A percentile compares a stretch with the other conserved stretches of the same genome.
Conservation (phyloP, 441 rosid genomes). For the Erodium texanum region DNA sequence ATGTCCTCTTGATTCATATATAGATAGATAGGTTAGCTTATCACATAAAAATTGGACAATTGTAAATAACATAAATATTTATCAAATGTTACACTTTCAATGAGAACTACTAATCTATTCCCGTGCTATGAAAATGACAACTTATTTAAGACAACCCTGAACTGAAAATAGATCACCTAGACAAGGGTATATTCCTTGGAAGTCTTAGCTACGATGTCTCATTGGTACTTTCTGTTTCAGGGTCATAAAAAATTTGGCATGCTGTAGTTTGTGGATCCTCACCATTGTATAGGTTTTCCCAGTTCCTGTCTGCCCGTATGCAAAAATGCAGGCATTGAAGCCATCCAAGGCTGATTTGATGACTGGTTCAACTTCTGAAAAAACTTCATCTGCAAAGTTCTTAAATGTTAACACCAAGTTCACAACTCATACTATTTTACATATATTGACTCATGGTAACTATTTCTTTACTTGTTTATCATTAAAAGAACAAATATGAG, state of each 20-base stretch:
- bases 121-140: too few relatives aligned
- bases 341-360: slow-evolving; percentile 73
- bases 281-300: slow-evolving; percentile 86
- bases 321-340: slow-evolving; percentile 77
- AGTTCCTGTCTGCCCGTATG: slow-evolving; percentile 80
- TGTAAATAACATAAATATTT: neutral
- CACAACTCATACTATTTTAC: neutral
- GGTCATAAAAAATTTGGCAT: neutral
- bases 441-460: neutral
- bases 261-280: slow-evolving; percentile 12
- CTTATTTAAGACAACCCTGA: neutral
- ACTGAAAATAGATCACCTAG: slow-evolving; percentile 1
- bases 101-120: neutral
- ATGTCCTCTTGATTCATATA: neutral
- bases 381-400: slow-evolving; percentile 52
- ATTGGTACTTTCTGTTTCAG: too few relatives aligned
- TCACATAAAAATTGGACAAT: neutral
- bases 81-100: too few relatives aligned
- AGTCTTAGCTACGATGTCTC: too few relatives aligned
- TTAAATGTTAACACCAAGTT: slow-evolving; percentile 1
- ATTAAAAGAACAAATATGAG: neutral
- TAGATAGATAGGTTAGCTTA: slow-evolving; percentile 3
- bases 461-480: neutral
- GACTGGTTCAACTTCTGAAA: slow-evolving; percentile 67
- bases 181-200: neutral